Conservation (phyloP, 2,329 filamentous ascomycete genomes). For the Aspergillus spinulosporus region DNA sequence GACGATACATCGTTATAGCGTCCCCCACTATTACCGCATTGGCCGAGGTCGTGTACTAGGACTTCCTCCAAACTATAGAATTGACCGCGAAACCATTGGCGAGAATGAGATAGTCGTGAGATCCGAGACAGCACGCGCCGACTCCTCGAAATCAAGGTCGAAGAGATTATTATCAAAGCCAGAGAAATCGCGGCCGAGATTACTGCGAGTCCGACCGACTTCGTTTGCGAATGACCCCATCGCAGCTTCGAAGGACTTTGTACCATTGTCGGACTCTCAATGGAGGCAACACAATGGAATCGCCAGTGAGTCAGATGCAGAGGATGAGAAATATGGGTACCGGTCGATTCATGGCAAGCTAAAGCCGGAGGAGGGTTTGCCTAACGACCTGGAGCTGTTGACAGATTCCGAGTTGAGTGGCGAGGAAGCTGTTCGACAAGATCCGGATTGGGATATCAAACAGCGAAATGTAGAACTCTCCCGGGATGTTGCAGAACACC, state of each 20-base stretch:
- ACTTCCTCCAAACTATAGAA: slow-evolving; percentile 57
- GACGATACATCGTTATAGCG: slow-evolving; percentile 66
- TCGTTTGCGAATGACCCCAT: slow-evolving; percentile 19
- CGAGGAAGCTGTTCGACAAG: slow-evolving; percentile 39
- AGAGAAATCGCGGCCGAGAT: slow-evolving; percentile 22
- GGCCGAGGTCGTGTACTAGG: slow-evolving; percentile 73
- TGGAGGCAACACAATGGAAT: slow-evolving; percentile 45
- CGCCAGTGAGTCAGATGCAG: slow-evolving; percentile 38
- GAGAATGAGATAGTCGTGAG: slow-evolving; percentile 42
- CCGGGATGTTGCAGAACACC: slow-evolving; percentile 63
- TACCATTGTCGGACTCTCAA: slow-evolving; percentile 29
- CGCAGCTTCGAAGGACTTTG: slow-evolving; percentile 34
- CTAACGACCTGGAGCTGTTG: slow-evolving; percentile 52
- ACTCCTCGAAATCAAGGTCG: slow-evolving; percentile 50
- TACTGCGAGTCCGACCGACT: slow-evolving; percentile 31
- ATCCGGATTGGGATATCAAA: slow-evolving; percentile 47
- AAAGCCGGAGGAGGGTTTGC: slow-evolving; percentile 49
- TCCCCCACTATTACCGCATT: slow-evolving; percentile 69
- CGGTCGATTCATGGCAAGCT: slow-evolving; percentile 65
- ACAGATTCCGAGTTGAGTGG: slow-evolving; percentile 49
- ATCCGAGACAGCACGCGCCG: slow-evolving; percentile 35
- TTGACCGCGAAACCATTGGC: slow-evolving; percentile 63
- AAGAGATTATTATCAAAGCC: slow-evolving; percentile 37
- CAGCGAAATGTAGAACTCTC: slow-evolving; percentile 57
- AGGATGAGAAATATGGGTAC: slow-evolving; percentile 58